phyloP scores from a whole-genome alignment of 768 basidiomycete genomes.

The Thelephora ganbajun region DNA sequence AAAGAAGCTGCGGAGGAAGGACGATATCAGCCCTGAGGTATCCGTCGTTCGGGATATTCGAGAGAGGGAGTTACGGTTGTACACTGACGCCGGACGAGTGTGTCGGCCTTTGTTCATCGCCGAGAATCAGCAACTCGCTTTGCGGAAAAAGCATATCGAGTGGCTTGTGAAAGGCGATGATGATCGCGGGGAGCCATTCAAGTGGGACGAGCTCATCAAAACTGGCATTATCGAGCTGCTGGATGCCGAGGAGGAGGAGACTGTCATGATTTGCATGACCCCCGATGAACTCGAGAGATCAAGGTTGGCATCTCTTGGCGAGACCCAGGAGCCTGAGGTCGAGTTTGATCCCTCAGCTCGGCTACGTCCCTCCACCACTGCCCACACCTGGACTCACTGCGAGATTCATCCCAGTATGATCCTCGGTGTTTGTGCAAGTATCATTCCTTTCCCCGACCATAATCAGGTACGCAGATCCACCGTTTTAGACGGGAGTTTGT shows the following conservation, averaged over 20 bases:
- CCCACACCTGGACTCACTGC: conserved; percentile 96
- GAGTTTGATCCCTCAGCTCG: conserved; percentile 83
- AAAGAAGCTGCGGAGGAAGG: conserved; percentile 82
- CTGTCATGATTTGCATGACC: conserved; percentile 99
- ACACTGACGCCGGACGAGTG: conserved; percentile 94
- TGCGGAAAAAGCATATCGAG: conserved; percentile 77
- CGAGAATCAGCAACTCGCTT: conserved; percentile 70
- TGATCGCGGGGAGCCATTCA: conserved; percentile 42
- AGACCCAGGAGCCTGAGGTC: conserved; percentile 42
- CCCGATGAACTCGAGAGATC: conserved; percentile 89
- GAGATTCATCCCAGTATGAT: conserved; percentile 99
- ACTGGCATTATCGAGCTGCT: conserved; percentile 85
- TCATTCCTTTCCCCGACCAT: conserved; percentile 99
- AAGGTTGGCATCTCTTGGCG: conserved; percentile 47
- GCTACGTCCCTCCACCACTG: conserved; percentile 70
- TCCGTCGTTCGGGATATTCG: conserved; percentile 96
- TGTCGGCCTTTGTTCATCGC: conserved; percentile 97
- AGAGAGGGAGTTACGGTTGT: conserved; percentile 85
- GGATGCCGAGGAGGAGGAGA: conserved; percentile 98
- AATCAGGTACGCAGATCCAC: conserved; percentile 63
- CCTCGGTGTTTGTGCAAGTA: conserved; percentile 93
- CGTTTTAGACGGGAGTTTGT: background rate
- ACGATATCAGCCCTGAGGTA: conserved; percentile 91
- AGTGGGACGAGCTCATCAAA: conserved; percentile 78
- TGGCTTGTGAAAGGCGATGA: conserved; percentile 47